These are phyloP conservation scores for Cenchrus americanus DNA, from an alignment of 176 grass and related monocot genomes.

Conservation along the genomic window DNA sequence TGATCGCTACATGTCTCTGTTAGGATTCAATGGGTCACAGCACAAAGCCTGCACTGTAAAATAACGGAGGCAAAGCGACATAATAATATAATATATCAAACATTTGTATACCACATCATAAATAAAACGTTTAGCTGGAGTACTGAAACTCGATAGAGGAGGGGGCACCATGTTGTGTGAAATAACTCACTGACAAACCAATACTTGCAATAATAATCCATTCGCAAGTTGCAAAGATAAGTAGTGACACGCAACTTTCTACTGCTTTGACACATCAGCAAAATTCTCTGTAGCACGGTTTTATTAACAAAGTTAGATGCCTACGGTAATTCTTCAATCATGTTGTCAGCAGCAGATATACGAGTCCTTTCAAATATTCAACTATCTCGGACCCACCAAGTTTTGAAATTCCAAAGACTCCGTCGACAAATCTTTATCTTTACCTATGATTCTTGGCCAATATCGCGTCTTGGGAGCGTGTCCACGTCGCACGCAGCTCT, in stretches of 20 bases:
- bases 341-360: constrained; percentile 84
- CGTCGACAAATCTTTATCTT: constrained; percentile 95
- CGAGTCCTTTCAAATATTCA: constrained; percentile 91
- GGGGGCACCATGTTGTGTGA: background rate
- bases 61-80: no score
- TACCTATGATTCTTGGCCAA: no score
- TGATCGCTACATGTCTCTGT: no score
- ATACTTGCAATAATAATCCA: background rate
- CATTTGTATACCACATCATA: background rate
- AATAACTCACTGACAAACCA: background rate
- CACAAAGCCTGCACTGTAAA: no score
- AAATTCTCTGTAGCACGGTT: constrained; percentile 14
- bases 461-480: no score
- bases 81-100: no score
- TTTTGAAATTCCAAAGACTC: constrained; percentile 92
- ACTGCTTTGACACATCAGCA: background rate
- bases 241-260: background rate
- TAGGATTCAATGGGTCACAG: no score
- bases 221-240: background rate
- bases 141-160: background rate
- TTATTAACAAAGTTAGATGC: background rate
- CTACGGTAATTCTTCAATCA: constrained; percentile 15
- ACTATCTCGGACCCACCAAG: no score
- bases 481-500: no score
- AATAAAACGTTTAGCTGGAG: background rate